Percentiles rank a stretch among this genome's conserved stretches.
phyloP scores from a whole-genome alignment of 2,329 filamentous ascomycete species.

The Phialophora chinensis region DNA sequence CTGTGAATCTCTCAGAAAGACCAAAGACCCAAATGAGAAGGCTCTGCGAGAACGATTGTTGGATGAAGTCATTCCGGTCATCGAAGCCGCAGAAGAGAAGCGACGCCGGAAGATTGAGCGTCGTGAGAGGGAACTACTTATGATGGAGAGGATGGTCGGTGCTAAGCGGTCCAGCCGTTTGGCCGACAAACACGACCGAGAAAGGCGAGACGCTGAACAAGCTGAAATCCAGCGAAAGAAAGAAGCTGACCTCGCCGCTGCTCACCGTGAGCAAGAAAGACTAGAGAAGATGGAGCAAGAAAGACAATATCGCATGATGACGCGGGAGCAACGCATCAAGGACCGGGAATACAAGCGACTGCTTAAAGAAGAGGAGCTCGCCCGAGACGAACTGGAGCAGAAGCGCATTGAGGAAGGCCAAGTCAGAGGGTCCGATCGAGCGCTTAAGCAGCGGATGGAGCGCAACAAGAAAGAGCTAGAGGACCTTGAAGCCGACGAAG shows the following conservation, averaged over 20 bases:
- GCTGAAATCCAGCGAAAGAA: constrained; percentile 73
- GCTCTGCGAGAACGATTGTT: constrained; percentile 72
- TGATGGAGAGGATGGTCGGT: constrained; percentile 83
- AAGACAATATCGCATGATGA: constrained; percentile 78
- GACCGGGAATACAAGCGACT: constrained; percentile 84
- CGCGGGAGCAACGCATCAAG: constrained; percentile 81
- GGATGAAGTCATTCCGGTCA: constrained; percentile 79
- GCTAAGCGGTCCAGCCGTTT: constrained; percentile 93
- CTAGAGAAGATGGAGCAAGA: constrained; percentile 73
- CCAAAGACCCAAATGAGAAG: constrained; percentile 84
- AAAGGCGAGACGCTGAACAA: constrained; percentile 73
- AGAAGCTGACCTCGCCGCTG: constrained; percentile 67
- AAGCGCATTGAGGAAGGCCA: constrained; percentile 63
- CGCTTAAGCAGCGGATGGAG: constrained; percentile 81
- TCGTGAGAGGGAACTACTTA: constrained; percentile 80
- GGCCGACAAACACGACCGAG: constrained; percentile 78
- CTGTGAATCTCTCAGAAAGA: constrained; percentile 72
- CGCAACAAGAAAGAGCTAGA: constrained; percentile 77
- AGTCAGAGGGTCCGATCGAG: constrained; percentile 74
- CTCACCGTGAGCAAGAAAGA: constrained; percentile 63
- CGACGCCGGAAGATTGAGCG: constrained; percentile 74
- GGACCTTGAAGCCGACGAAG: constrained; percentile 74
- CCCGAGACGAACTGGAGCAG: constrained; percentile 77
- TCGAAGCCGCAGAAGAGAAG: constrained; percentile 75
- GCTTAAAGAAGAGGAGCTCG: constrained; percentile 83